These are phyloP conservation scores for Curvularia verruculosa DNA, from an alignment of 2,329 filamentous ascomycete species.

Conservation along the genomic window DNA sequence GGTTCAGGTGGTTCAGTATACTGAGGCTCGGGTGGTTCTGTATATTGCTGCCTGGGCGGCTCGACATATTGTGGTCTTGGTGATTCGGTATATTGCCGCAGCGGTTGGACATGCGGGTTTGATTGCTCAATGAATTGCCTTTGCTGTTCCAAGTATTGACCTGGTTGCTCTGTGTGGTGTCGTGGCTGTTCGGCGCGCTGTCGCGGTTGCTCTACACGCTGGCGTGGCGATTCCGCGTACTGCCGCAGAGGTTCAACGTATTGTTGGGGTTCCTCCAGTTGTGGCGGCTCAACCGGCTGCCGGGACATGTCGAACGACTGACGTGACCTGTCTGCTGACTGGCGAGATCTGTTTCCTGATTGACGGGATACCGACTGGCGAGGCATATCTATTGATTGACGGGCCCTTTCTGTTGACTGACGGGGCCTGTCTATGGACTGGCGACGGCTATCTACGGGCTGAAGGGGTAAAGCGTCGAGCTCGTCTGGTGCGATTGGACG, in stretches of 20 bases:
- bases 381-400: conserved; percentile 7
- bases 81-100: conserved; percentile 9
- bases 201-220: not conserved
- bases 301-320: conserved; percentile 8
- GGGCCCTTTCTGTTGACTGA: conserved; percentile 1
- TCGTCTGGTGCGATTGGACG: conserved; percentile 37
- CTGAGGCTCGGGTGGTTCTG: not conserved
- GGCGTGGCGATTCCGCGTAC: conserved; percentile 4
- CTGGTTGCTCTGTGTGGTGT: conserved; percentile 7
- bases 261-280: conserved; percentile 6
- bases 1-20: not conserved
- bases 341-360: conserved; percentile 9
- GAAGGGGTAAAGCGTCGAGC: conserved; percentile 27
- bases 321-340: not conserved
- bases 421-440: conserved; percentile 16
- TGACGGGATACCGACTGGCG: conserved; percentile 25
- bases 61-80: conserved; percentile 4
- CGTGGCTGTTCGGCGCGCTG: conserved; percentile 3
- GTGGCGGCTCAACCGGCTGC: conserved; percentile 6
- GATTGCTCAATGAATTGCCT: conserved; percentile 10
- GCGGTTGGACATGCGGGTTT: conserved; percentile 9
- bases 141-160: conserved; percentile 8
- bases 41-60: not conserved
- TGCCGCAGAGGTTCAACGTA: conserved; percentile 5
- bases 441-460: conserved; percentile 18